Evolutionary conservation across 208 protist genomes (phyloP).

Genomic region (Leptomonas seymouri): DNA sequence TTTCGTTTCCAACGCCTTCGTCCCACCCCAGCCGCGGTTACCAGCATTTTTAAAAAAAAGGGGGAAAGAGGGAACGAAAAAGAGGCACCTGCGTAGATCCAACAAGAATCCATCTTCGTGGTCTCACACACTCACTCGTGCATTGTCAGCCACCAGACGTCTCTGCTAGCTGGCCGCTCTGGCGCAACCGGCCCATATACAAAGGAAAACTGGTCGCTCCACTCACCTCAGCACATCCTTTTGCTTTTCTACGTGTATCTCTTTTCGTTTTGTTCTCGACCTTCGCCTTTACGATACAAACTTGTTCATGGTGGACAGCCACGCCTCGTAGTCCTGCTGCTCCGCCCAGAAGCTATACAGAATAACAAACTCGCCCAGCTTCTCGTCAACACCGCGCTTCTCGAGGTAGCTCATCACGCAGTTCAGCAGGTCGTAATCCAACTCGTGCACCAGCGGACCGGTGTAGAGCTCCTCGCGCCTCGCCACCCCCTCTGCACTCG

Average conservation of each 20-base stretch:
- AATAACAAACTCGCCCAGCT: constrained; percentile 78
- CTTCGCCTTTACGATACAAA: constrained; percentile 72
- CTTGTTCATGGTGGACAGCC: constrained; percentile 78
- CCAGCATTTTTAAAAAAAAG: background rate
- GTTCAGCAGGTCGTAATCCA: constrained; percentile 80
- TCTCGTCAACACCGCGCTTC: constrained; percentile 81
- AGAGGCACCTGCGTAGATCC: background rate
- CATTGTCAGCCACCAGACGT: no score
- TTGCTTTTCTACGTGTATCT: no score
- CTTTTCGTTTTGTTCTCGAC: no score
- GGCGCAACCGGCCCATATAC: background rate
- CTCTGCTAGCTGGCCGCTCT: no score
- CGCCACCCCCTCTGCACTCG: constrained; percentile 50
- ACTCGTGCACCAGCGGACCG: constrained; percentile 74
- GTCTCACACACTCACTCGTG: no score
- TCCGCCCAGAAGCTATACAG: constrained; percentile 87
- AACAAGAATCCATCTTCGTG: background rate
- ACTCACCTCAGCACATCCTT: no score
- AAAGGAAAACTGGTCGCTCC: no score
- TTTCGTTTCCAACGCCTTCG: no score
- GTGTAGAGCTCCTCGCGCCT: constrained; percentile 69
- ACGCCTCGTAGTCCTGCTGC: constrained; percentile 92
- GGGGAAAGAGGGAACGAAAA: background rate
- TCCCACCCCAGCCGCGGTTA: no score
- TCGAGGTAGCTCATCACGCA: constrained; percentile 82